phyloP scores from a whole-genome alignment of 352 stramenopile species.

The Globisporangium solare region DNA sequence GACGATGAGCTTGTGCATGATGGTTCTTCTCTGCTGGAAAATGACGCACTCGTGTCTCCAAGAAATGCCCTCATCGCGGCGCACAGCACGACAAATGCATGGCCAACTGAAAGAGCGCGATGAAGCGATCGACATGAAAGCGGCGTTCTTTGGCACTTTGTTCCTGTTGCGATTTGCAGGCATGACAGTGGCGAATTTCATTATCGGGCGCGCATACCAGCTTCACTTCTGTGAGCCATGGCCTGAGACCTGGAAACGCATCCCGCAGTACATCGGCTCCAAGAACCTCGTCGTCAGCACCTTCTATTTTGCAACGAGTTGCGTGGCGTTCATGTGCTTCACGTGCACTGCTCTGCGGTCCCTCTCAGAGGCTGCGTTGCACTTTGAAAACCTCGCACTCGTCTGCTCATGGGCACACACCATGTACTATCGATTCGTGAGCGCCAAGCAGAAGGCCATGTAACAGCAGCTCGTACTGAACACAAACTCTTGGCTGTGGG shows the following conservation, averaged over 20 bases:
- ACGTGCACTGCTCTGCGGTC: constrained; percentile 32
- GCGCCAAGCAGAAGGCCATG: not conserved
- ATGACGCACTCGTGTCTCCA: constrained; percentile 42
- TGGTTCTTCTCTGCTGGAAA: constrained; percentile 40
- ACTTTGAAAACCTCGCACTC: constrained; percentile 49
- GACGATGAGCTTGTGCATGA: constrained; percentile 38
- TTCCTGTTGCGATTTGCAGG: constrained; percentile 37
- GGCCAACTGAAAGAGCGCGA: not conserved
- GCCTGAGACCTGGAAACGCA: constrained; percentile 37
- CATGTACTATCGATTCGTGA: constrained; percentile 20
- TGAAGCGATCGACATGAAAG: constrained; percentile 13
- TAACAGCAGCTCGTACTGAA: not conserved
- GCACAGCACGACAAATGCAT: constrained; percentile 3
- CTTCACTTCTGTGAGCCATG: constrained; percentile 40
- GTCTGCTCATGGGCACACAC: constrained; percentile 41
- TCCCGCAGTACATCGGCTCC: constrained; percentile 56
- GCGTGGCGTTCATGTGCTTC: constrained; percentile 35
- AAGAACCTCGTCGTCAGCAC: constrained; percentile 58
- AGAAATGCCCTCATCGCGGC: constrained; percentile 18
- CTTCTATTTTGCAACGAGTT: constrained; percentile 38
- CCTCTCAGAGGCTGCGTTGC: constrained; percentile 38
- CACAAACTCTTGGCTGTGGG: not conserved
- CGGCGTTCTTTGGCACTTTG: constrained; percentile 41
- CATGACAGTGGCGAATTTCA: constrained; percentile 24
- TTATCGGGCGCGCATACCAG: constrained; percentile 48